These are phyloP conservation scores for Starmerella sp. DNA, from an alignment of 805 yeast genomes.

Conservation along the genomic window DNA sequence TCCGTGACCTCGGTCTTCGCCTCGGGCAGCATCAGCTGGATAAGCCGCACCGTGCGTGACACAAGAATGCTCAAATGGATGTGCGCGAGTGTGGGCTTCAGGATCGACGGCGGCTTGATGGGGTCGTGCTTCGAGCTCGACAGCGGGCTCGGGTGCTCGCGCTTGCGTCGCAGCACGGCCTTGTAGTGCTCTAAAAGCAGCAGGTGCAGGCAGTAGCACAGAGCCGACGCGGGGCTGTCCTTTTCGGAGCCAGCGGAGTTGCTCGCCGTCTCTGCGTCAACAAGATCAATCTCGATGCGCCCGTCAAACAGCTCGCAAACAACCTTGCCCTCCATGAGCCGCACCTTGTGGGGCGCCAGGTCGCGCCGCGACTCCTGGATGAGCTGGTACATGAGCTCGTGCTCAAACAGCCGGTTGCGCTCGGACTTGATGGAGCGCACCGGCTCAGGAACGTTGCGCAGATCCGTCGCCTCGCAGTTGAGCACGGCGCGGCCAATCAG, in stretches of 20 bases:
- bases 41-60: slow-evolving; percentile 15
- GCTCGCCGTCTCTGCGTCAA: slow-evolving; percentile 31
- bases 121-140: slow-evolving; percentile 8
- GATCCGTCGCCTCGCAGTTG: background rate
- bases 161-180: slow-evolving; percentile 32
- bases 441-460: slow-evolving; percentile 2
- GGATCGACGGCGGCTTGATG: slow-evolving; percentile 14
- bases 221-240: slow-evolving; percentile 40
- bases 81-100: slow-evolving; percentile 29
- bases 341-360: slow-evolving; percentile 58
- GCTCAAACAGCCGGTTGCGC: slow-evolving; percentile 70
- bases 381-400: slow-evolving; percentile 71
- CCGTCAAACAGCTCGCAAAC: slow-evolving; percentile 55
- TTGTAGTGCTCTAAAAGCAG: slow-evolving; percentile 51
- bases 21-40: slow-evolving; percentile 20
- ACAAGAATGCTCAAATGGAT: slow-evolving; percentile 22
- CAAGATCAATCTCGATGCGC: slow-evolving; percentile 59
- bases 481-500: slow-evolving; percentile 7
- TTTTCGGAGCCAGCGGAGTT: background rate
- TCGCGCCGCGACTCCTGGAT: slow-evolving; percentile 57
- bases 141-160: slow-evolving; percentile 26
- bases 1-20: background rate
- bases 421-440: slow-evolving; percentile 47
- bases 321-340: slow-evolving; percentile 49
- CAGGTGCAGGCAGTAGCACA: slow-evolving; percentile 43